Base-by-base conservation (phyloP, 2,329 filamentous ascomycete genomes). In the Phialophora chinensis region DNA sequence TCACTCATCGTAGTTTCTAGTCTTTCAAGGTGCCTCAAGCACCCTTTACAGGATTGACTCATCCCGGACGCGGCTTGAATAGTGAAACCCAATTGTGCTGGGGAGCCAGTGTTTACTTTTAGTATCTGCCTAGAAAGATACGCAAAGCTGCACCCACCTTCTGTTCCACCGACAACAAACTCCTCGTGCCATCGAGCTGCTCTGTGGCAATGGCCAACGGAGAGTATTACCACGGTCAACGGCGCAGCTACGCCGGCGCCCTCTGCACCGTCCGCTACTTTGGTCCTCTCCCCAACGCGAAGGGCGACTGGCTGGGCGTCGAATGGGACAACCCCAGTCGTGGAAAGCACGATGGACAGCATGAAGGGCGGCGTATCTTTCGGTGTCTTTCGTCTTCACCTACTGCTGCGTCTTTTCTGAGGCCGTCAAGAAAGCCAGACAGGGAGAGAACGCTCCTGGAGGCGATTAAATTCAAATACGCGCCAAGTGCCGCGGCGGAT, bases 321-420 rank as follows among this genome's bases (percentile, higher is more conserved):
- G 95, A 99, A 84, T 99, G 95, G 95, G 94, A 98, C 79, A 91
- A 97, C 77, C 82, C 88, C 64, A 85, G 83, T 44, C 86, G 93
- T 74, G 95, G 95, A 68, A 98, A 97, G 82, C 93, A 99, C 79
- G 87, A 94, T 74, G 95, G 95, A 66, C 88, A 90, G 67, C 88
- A 96, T 79, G 88, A 90, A 70, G 92, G 90, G 66, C 83, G 86
- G 68, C 88, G 86, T 68, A 97, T 97, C 76, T 98, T 98, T 74
- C 81, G 84, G 72, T 97, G 94, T 64, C 65, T 67, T 12, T 70
- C 50, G 23, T 58, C 31, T 10, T 53, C 52, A 62, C 80, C 87
- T 57, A 93, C 88, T 29, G 88, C 91, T 4, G 94, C 90, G 25
- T 97, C 93, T 8, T 97, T 99, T 78, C 85, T 99, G 70, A 88